phyloP scores from a whole-genome alignment of 192 early-diverging fungal genomes.

The Coemansia reversa region DNA sequence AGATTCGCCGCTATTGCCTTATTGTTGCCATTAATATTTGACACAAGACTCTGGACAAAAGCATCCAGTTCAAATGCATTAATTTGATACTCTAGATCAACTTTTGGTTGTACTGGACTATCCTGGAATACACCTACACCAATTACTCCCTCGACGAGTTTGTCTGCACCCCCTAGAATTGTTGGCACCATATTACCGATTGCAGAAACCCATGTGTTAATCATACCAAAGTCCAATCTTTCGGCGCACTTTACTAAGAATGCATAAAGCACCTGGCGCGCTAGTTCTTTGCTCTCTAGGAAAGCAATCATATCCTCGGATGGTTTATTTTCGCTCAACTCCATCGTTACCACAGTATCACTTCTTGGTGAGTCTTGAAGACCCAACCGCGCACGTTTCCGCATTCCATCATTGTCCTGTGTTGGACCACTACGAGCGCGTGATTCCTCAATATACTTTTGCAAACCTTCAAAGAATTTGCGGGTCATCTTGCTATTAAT shows the following conservation, averaged over 20 bases:
- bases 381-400: conserved; percentile 11
- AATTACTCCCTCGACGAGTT: not conserved
- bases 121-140: not conserved
- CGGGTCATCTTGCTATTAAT: conserved; percentile 12
- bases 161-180: conserved; percentile 17
- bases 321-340: conserved; percentile 13
- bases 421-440: conserved; percentile 16
- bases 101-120: conserved; percentile 3
- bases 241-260: conserved; percentile 36
- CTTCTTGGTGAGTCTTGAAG: conserved; percentile 1
- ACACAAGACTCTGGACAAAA: conserved; percentile 37
- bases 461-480: conserved; percentile 23
- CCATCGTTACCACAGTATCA: not conserved
- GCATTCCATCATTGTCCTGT: not conserved
- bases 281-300: conserved; percentile 22
- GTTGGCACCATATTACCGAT: conserved; percentile 12
- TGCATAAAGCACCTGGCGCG: conserved; percentile 40
- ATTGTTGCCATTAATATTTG: conserved; percentile 12
- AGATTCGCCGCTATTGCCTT: conserved; percentile 17
- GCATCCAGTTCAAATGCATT: conserved; percentile 43
- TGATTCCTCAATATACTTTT: conserved; percentile 19
- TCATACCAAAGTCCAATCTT: conserved; percentile 28
- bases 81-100: conserved; percentile 4
- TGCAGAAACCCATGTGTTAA: conserved; percentile 36
- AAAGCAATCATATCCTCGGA: conserved; percentile 11